Evolutionary conservation across 495 filamentous ascomycete genomes (phyloP), one percentile per base, ranked within the genome.

Genomic region (Antarctomyces pellizariae): DNA sequence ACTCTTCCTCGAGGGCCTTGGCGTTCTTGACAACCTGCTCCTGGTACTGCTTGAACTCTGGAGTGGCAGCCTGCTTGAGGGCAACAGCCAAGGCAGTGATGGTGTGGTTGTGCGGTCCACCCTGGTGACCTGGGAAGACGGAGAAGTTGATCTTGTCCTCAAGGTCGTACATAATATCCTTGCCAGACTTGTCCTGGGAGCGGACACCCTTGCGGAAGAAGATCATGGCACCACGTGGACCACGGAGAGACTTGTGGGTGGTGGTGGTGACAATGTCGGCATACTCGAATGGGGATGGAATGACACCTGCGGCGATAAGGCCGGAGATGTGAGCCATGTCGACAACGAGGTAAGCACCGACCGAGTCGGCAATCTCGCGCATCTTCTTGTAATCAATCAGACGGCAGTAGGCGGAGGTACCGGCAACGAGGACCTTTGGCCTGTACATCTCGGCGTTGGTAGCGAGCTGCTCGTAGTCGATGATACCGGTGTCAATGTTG

Each of bases 281-380:
- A 42, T 92, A 63, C 37, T 71, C 60, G 59, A 99, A 99, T 15
- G 89, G 89, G 29, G 77, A 78, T 34, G 84, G 79, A 40, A 95
- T 92, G 44, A 90, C 84, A 39, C 72, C 79, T 33, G 77, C 75
- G 36, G 89, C 77, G 30, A 95, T 75, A 24, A 99, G 63, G 38
- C 89, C 89, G 10, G 89, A 95, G 47, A 99, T 95, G 53, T 99
- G 89, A 26, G 89, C 89, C 75, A 99, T 99, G 42, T 99, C 89
- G 25, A 84, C 78, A 25, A 95, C 64, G 25, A 99, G 69, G 56
- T 93, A 95, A 31, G 82, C 79, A 33, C 83, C 83, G 31, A 89
- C 78, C 33, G 75, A 75, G 52, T 95, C 83, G 35, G 76, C 76
- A 42, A 95, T 91, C 62, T 93, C 67, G 47, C 82, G 77, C 79